Evolutionary conservation across 306 rosid species (phyloP), one percentile per base, ranked within the genome.

Genomic region (Trichosanthes truncata): DNA sequence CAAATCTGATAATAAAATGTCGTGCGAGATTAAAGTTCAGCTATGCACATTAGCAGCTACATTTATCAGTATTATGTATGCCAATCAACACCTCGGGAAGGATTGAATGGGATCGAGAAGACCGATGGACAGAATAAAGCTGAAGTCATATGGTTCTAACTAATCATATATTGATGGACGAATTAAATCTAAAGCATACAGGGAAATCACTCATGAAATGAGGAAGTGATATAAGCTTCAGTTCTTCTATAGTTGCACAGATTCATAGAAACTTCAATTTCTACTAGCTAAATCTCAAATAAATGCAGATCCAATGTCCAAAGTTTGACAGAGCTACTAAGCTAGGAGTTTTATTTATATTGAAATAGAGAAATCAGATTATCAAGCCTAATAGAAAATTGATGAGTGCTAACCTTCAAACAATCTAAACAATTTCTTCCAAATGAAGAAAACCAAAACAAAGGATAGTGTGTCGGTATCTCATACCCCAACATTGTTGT

Each of bases 401-500:
- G 61, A 20, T 20, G 35, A 23, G 18, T 25, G 17, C 7, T 59
- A 5, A 59, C 66, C 66, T 59, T 59, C 7, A 3, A 10, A 56
- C 13, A 21, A 56, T n/a, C 66, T 31, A 33, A 4, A 33, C 21
- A 31, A 63, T 6, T 31, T 36, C 21, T 63, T 63, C 15, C 23
- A 59, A 59, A 59, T 59, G 9, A 59, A 59, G 65, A 25, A 75
- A 52, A 75, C 7, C 12, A 75, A n/a, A n/a, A n/a, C 3, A 26
- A 35, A 21, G 14, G 3, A n/a, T 48, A 38, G 36, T 3, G 38
- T n/a, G 53, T 2, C 65, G 25, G 53, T 10, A 77, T 57, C 23
- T 6, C 69, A 31, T 88, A 94, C 98, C 96, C 97, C 98, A 74
- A 94, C 87, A 73, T 94, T 92, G 79, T 94, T 90, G 85, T 41